phyloP scores from a whole-genome alignment of 441 rosid genomes.

The Adansonia madagascariensis region DNA sequence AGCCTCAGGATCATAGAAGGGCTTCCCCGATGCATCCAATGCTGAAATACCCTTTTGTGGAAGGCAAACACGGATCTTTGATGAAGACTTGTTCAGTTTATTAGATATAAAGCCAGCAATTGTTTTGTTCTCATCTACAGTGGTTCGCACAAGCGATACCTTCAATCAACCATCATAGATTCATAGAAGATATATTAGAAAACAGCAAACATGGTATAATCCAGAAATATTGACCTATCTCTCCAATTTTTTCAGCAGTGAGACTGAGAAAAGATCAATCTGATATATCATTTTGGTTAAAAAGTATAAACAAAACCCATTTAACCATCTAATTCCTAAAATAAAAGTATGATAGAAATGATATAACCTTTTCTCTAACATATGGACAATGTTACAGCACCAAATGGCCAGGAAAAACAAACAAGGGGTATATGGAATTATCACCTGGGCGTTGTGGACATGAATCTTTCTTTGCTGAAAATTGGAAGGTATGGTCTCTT shows the following conservation, averaged over 20 bases:
- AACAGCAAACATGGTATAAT: conserved; percentile 8
- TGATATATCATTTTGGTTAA: background rate
- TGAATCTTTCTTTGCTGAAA: conserved; percentile 71
- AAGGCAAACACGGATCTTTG: conserved; percentile 68
- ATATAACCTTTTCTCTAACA: conserved; percentile 13
- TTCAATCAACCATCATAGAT: conserved; percentile 36
- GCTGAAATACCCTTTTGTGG: conserved; percentile 85
- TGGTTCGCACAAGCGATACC: conserved; percentile 87
- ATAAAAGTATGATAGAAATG: background rate
- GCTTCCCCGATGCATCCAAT: conserved; percentile 74
- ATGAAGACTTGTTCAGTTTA: conserved; percentile 71
- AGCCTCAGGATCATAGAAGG: conserved; percentile 87
- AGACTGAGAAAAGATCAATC: background rate
- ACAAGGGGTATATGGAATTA: conserved; percentile 8
- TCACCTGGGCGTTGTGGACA: conserved; percentile 84
- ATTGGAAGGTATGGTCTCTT: conserved; percentile 69
- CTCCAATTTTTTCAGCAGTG: conserved; percentile 1
- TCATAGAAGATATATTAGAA: conserved; percentile 15
- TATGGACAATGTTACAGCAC: background rate
- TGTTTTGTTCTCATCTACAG: conserved; percentile 74
- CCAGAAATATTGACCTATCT: background rate
- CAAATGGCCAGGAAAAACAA: background rate
- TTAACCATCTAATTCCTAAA: conserved; percentile 9
- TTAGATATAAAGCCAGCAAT: conserved; percentile 78
- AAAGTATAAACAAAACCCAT: background rate